phyloP scores from a whole-genome alignment of 1,284 basidiomycete species.

The Moniliella sp. region DNA sequence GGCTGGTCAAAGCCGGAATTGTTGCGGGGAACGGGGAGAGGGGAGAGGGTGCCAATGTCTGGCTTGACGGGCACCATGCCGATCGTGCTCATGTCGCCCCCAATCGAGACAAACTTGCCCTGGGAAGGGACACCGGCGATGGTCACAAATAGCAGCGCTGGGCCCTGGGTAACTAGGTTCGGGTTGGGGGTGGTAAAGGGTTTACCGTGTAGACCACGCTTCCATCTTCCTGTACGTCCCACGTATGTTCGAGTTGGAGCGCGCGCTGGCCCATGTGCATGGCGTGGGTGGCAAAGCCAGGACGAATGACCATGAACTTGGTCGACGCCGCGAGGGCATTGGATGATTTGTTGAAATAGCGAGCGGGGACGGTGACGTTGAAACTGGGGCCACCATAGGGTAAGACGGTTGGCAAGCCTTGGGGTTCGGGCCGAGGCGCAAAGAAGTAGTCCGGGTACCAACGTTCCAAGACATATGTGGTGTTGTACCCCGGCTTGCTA shows the following conservation, averaged over 20 bases:
- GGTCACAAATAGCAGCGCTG: constrained; percentile 53
- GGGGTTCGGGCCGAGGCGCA: constrained; percentile 48
- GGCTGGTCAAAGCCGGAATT: too few species aligned
- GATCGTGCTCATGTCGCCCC: too few species aligned
- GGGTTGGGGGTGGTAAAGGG: constrained; percentile 30
- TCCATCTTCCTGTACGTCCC: constrained; percentile 55
- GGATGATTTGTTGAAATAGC: constrained; percentile 20
- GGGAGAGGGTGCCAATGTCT: too few species aligned
- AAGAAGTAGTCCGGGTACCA: constrained; percentile 52
- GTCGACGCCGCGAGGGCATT: constrained; percentile 44
- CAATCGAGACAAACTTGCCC: constrained; percentile 45
- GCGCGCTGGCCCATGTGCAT: constrained; percentile 78
- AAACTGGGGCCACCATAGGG: constrained; percentile 66
- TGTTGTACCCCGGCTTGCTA: constrained; percentile 44
- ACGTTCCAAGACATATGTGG: constrained; percentile 63
- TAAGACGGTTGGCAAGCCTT: constrained; percentile 50
- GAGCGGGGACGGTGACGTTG: constrained; percentile 40
- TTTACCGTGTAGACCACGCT: constrained; percentile 46
- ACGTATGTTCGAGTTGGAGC: constrained; percentile 46
- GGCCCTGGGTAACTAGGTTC: constrained; percentile 53
- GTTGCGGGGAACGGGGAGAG: too few species aligned
- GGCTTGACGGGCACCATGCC: too few species aligned
- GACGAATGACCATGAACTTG: constrained; percentile 56
- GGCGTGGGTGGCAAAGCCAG: constrained; percentile 78
- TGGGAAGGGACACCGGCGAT: constrained; percentile 49